These are phyloP conservation scores for Lantana camara DNA, from an alignment of 257 asterid genomes.

Conservation along the genomic window DNA sequence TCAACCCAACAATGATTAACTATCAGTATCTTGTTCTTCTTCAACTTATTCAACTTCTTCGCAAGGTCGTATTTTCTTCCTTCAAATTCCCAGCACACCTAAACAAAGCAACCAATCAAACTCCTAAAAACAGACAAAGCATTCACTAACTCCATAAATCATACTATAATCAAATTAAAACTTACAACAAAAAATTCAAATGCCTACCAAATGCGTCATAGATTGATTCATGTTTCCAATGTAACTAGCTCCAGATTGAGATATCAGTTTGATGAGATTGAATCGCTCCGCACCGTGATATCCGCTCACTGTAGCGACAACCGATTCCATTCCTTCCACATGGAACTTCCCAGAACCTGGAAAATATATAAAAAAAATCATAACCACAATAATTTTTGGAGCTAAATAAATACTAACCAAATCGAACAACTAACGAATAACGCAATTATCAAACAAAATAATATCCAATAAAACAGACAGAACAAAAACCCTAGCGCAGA, in stretches of 20 bases:
- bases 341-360: conserved; percentile 30
- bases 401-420: background rate
- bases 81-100: conserved; percentile 58
- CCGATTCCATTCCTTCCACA: conserved; percentile 63
- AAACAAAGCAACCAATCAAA: conserved; percentile 30
- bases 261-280: conserved; percentile 48
- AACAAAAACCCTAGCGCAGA: conserved; percentile 27
- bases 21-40: conserved; percentile 26
- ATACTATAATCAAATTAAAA: background rate
- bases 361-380: background rate
- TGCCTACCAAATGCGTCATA: conserved; percentile 58
- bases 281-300: conserved; percentile 51
- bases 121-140: conserved; percentile 12
- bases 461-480: background rate
- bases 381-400: background rate
- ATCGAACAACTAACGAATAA: background rate
- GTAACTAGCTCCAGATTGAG: conserved; percentile 49
- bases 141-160: conserved; percentile 1
- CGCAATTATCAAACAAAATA: background rate
- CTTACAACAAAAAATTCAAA: conserved; percentile 1
- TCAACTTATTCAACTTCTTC: conserved; percentile 30
- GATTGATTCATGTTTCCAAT: conserved; percentile 47
- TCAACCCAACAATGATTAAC: conserved; percentile 93
- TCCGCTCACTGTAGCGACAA: conserved; percentile 60
- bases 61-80: conserved; percentile 65